Evolutionary conservation across 176 grass and related monocot species (phyloP).

Genomic region (Ensete ventricosum): DNA sequence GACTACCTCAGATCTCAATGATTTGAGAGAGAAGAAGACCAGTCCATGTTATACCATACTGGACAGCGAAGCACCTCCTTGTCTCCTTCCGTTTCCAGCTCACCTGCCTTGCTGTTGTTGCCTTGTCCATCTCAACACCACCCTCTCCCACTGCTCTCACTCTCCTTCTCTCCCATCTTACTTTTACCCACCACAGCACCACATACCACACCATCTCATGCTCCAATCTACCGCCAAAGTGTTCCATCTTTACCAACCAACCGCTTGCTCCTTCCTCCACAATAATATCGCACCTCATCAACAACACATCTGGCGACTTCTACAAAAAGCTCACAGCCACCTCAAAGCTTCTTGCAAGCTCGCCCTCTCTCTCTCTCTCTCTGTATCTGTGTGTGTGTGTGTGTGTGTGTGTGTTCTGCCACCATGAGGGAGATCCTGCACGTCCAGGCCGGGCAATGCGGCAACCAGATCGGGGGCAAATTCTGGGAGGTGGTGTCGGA

Average conservation of each 20-base stretch:
- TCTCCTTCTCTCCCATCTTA: not conserved
- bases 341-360: slow-evolving; percentile 13
- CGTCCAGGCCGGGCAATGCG: slow-evolving; percentile 73
- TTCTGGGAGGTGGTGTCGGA: slow-evolving; percentile 64
- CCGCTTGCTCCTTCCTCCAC: not conserved
- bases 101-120: slow-evolving; percentile 12
- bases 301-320: not conserved
- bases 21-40: not conserved
- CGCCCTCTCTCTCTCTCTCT: slow-evolving; percentile 22
- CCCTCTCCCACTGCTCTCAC: not conserved
- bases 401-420: not conserved
- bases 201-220: not conserved
- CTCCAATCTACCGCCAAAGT: not conserved
- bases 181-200: not conserved
- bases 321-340: slow-evolving; percentile 22
- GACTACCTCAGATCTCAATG: not conserved
- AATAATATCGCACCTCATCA: slow-evolving; percentile 13
- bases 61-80: not conserved
- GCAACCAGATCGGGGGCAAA: slow-evolving; percentile 33
- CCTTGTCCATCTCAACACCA: slow-evolving; percentile 17
- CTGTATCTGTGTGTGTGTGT: not conserved
- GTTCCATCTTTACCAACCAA: not conserved
- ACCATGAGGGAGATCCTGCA: slow-evolving; percentile 94
- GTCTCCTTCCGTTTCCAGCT: slow-evolving; percentile 22
- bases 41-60: not conserved